These are phyloP conservation scores for Axilococcus clingmanii DNA, from an alignment of 139 green algal species.

Conservation along the genomic window DNA sequence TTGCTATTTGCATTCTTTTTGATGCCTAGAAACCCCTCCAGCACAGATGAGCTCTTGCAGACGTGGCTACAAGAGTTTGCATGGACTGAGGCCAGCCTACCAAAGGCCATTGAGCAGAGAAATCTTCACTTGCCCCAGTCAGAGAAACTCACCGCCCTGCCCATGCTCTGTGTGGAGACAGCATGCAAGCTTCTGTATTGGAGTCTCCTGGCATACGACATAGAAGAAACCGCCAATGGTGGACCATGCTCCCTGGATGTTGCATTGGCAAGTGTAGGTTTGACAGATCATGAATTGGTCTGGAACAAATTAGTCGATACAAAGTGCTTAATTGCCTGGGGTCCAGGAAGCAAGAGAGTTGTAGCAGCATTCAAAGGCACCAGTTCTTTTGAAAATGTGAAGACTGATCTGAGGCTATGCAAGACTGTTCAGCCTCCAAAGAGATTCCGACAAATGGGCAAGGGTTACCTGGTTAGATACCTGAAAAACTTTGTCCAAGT, in stretches of 20 bases:
- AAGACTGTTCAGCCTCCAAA: constrained; percentile 6
- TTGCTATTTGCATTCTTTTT: constrained; percentile 5
- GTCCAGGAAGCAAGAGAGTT: background rate
- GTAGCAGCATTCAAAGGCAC: constrained; percentile 36
- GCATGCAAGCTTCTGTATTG: constrained; percentile 51
- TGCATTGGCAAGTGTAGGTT: constrained; percentile 8
- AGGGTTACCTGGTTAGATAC: background rate
- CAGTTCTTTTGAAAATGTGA: constrained; percentile 24
- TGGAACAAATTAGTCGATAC: constrained; percentile 27
- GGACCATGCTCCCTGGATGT: background rate
- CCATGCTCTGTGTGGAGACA: constrained; percentile 60
- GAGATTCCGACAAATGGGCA: background rate
- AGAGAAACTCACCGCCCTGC: constrained; percentile 9
- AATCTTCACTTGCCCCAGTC: background rate
- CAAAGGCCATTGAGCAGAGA: background rate
- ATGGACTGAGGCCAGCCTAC: constrained; percentile 26
- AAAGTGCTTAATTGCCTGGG: constrained; percentile 29
- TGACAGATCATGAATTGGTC: constrained; percentile 17
- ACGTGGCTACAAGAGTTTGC: constrained; percentile 34
- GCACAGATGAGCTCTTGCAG: constrained; percentile 3
- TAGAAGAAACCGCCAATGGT: background rate
- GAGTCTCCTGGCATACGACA: constrained; percentile 28
- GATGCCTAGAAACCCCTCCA: constrained; percentile 3
- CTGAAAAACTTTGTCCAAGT: background rate
- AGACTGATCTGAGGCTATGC: constrained; percentile 26